Percentiles rank a stretch among this genome's conserved stretches.
Evolutionary conservation across 1,284 basidiomycete genomes (phyloP).

Genomic region (Tilletia indica): DNA sequence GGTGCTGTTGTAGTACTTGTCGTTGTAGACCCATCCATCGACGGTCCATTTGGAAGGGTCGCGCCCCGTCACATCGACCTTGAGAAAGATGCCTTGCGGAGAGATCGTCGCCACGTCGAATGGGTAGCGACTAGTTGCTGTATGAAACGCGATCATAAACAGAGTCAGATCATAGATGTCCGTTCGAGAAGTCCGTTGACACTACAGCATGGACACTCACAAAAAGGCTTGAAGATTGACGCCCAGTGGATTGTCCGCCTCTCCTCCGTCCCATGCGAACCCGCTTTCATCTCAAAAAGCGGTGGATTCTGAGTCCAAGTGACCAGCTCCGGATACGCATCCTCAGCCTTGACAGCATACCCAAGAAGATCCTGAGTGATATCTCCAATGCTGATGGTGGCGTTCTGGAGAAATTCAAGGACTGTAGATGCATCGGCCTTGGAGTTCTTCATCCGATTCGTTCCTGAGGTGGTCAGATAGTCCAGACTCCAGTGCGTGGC

Average conservation of each 20-base stretch:
- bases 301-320: not conserved
- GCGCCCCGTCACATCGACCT: constrained; percentile 47
- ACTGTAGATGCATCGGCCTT: constrained; percentile 32
- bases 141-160: not conserved
- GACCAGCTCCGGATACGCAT: not conserved
- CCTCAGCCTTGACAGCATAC: not conserved
- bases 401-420: constrained; percentile 22
- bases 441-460: constrained; percentile 35
- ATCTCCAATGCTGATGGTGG: constrained; percentile 37
- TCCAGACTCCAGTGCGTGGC: constrained; percentile 20
- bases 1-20: constrained; percentile 42
- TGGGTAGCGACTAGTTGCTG: constrained; percentile 19
- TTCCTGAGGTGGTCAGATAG: constrained; percentile 32
- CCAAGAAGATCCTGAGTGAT: constrained; percentile 46
- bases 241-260: not conserved
- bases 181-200: no score
- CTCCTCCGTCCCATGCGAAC: not conserved
- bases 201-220: not conserved
- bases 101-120: constrained; percentile 35
- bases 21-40: constrained; percentile 38
- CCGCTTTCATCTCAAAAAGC: not conserved
- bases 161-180: no score
- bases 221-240: not conserved
- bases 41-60: constrained; percentile 41
- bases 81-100: constrained; percentile 48